Evolutionary conservation across 176 grass and related monocot genomes (phyloP).

Genomic region (Phoenix roebelenii): DNA sequence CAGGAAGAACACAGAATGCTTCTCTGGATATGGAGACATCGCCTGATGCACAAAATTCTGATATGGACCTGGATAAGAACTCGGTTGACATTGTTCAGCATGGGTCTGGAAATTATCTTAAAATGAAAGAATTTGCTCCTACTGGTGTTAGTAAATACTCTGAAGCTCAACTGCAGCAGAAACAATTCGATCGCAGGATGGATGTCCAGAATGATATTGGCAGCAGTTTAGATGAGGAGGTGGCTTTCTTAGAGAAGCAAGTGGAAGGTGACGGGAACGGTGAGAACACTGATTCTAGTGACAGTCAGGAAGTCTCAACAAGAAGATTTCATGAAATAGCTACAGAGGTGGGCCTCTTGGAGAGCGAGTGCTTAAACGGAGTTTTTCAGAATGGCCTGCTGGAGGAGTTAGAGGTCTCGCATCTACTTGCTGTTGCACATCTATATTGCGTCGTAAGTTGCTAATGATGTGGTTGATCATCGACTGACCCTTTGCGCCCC

Average conservation of each 20-base stretch:
- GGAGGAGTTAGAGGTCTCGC: constrained; percentile 56
- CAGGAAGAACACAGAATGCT: no score
- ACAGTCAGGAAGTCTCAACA: neutral
- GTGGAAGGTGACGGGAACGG: constrained; percentile 1
- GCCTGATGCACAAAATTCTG: no score
- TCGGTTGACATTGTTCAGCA: neutral
- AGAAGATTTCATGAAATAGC: neutral
- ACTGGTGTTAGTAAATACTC: no score
- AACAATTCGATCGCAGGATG: no score
- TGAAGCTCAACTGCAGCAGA: no score
- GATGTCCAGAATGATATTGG: neutral
- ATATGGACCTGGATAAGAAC: neutral
- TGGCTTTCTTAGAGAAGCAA: constrained; percentile 1
- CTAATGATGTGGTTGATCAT: constrained; percentile 11
- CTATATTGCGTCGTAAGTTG: constrained; percentile 8
- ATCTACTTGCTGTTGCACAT: neutral
- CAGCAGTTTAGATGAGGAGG: constrained; percentile 35
- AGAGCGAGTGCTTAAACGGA: constrained; percentile 26
- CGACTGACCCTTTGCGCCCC: constrained; percentile 6
- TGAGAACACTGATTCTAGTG: constrained; percentile 24
- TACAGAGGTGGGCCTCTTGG: constrained; percentile 8
- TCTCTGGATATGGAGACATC: no score
- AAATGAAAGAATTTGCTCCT: no score
- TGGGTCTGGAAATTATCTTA: no score
- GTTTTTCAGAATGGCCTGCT: constrained; percentile 24